phyloP scores from a whole-genome alignment of 108 stramenopile genomes.

The Stephanodiscus minutulus region DNA sequence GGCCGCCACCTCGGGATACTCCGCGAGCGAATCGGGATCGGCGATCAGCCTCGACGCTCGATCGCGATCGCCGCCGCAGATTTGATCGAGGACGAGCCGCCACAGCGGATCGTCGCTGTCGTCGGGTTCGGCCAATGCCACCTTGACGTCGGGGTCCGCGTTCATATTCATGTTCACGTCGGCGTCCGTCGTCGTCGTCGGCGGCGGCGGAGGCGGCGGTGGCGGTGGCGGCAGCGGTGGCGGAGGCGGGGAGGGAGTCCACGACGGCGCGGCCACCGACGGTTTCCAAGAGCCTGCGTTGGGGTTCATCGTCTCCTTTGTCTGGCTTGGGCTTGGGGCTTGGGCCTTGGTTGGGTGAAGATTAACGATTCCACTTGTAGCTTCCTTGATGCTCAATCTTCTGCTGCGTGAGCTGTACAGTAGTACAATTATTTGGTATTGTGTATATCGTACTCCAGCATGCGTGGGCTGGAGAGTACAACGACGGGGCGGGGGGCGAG shows the following conservation, averaged over 20 bases:
- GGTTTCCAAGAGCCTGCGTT: conserved; percentile 82
- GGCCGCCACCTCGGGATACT: conserved; percentile 77
- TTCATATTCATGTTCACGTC: background rate
- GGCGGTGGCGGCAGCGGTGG: conserved; percentile 44
- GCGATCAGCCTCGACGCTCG: conserved; percentile 73
- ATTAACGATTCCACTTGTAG: too few species aligned
- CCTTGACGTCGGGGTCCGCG: too few species aligned
- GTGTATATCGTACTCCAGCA: too few species aligned
- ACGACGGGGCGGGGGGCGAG: too few species aligned
- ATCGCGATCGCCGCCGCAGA: conserved; percentile 75
- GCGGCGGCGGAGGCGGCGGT: conserved; percentile 36
- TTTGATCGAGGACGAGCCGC: conserved; percentile 73
- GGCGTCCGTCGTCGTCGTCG: conserved; percentile 19
- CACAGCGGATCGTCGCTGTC: conserved; percentile 91
- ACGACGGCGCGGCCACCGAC: conserved; percentile 71
- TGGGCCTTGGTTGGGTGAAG: too few species aligned
- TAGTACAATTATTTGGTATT: too few species aligned
- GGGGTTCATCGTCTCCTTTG: conserved; percentile 63
- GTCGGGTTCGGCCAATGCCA: conserved; percentile 28
- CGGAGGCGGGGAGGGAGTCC: conserved; percentile 70
- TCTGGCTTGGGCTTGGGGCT: too few species aligned
- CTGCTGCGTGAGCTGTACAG: too few species aligned
- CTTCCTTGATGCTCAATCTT: too few species aligned
- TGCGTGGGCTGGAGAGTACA: too few species aligned
- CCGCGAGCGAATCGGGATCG: conserved; percentile 76